phyloP scores from a whole-genome alignment of 2,329 filamentous ascomycete genomes.

The Dendryphion nanum region DNA sequence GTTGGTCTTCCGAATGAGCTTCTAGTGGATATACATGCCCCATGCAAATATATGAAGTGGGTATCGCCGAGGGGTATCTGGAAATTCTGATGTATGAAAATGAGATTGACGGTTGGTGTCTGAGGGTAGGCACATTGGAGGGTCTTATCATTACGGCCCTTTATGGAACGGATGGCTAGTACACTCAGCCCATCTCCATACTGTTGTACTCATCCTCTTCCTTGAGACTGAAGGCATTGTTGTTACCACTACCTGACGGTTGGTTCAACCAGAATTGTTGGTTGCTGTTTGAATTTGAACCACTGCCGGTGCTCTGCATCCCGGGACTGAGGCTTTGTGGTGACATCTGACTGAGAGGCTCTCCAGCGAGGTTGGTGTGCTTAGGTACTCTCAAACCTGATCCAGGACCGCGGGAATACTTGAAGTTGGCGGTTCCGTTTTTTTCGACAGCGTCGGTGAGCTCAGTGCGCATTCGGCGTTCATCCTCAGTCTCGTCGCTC shows the following conservation, averaged over 20 bases:
- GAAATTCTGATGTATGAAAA: no score
- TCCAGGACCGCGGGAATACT: slow-evolving; percentile 79
- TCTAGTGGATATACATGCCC: slow-evolving; percentile 25
- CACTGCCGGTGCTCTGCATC: slow-evolving; percentile 66
- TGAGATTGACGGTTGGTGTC: no score
- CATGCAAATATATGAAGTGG: slow-evolving; percentile 29
- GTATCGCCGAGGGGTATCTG: slow-evolving; percentile 37
- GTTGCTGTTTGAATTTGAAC: slow-evolving; percentile 46
- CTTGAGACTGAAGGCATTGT: slow-evolving; percentile 68
- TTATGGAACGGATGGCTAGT: no score
- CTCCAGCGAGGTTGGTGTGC: slow-evolving; percentile 88
- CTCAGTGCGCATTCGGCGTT: slow-evolving; percentile 93
- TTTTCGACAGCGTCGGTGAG: slow-evolving; percentile 82
- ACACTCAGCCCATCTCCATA: slow-evolving; percentile 61
- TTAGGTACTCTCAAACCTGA: slow-evolving; percentile 87
- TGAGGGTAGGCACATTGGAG: no score
- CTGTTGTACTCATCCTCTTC: slow-evolving; percentile 84
- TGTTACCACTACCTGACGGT: slow-evolving; percentile 29
- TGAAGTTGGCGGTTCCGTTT: slow-evolving; percentile 72
- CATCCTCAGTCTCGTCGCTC: slow-evolving; percentile 70
- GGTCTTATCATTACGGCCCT: no score
- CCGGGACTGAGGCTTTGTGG: slow-evolving; percentile 57
- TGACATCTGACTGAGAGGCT: slow-evolving; percentile 60
- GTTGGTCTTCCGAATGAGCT: slow-evolving; percentile 6
- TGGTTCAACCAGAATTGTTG: slow-evolving; percentile 53